Evolutionary conservation across 2,329 filamentous ascomycete species (phyloP), one percentile per base, ranked within the genome.

Genomic region (Botrytis cinerea): DNA sequence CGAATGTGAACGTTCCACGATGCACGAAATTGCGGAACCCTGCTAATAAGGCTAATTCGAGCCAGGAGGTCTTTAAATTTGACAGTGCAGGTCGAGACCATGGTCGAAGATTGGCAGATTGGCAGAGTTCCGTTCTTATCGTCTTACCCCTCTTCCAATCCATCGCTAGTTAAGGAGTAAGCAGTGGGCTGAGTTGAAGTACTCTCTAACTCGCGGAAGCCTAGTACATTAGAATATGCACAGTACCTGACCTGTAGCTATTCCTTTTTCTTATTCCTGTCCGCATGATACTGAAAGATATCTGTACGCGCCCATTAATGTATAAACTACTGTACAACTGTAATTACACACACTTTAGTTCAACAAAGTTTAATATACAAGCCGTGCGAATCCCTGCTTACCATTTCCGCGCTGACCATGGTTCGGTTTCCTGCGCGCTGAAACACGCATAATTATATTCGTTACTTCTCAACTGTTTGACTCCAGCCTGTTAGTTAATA

Each of bases 1-100:
- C 71, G 71, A 73, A 62, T 69, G 54, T 69, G 63, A 69, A 69
- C 51, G 63, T 73, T 69, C 71, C 63, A 73, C 71, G 40, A 73
- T 73, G 71, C 71, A 73, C 71, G 71, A 69, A 73, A 48, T 73
- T 60, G 62, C 22, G 51, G 63, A 40, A 73, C 54, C 63, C 63
- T 57, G 66, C 14, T 43, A 22, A 43, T 25, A 35, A 40, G 40
- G 28, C 32, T 48, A 59, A 35, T 48, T 59, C 66, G 9, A 69
- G 66, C 38, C 35, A 28, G 48, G 20, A 22, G 40, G 18, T 22
- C 28, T 59, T 40, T 45, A 25, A n/a, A 66, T 40, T 45, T 59
- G 57, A 43, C 45, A 40, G 28, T 60, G 71, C 43, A 60, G 71
- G 51, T 61, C 63, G 40, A 69, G 71, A 60, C 63, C 54, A 35